Evolutionary conservation across 2,329 filamentous ascomycete species (phyloP).

Genomic region (Beauveria medogensis): DNA sequence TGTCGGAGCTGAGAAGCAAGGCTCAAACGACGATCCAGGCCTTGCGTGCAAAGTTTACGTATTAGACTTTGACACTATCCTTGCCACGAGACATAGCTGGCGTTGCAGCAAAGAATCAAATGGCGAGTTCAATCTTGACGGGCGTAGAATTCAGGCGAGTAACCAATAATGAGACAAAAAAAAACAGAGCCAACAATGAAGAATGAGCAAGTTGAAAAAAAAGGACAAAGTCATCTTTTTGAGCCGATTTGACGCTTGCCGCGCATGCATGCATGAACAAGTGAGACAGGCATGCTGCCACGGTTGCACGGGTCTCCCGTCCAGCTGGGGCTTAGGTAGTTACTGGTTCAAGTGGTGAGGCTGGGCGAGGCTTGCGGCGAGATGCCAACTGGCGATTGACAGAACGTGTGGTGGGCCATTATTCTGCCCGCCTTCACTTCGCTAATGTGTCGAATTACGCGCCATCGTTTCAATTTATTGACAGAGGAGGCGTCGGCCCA

Average conservation of each 20-base stretch:
- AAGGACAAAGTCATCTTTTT: background rate
- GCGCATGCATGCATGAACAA: background rate
- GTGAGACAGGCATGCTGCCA: background rate
- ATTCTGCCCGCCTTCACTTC: too few species aligned
- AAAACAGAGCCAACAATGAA: background rate
- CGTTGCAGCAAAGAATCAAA: background rate
- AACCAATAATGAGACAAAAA: background rate
- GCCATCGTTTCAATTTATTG: too few species aligned
- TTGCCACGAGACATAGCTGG: background rate
- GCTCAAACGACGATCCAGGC: too few species aligned
- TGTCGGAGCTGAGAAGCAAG: too few species aligned
- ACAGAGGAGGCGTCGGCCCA: too few species aligned
- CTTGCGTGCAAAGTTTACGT: background rate
- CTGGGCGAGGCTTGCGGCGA: background rate
- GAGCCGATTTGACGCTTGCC: background rate
- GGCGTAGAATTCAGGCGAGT: background rate
- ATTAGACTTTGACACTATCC: background rate
- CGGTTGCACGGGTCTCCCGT: background rate
- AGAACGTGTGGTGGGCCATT: too few species aligned
- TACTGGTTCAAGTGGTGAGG: background rate
- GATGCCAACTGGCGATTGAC: background rate
- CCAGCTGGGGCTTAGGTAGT: conserved; percentile 2
- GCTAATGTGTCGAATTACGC: too few species aligned
- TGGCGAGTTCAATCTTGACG: background rate
- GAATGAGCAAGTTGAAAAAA: background rate